phyloP scores from a whole-genome alignment of 129 eudicot species.

The Sambucus nigra region DNA sequence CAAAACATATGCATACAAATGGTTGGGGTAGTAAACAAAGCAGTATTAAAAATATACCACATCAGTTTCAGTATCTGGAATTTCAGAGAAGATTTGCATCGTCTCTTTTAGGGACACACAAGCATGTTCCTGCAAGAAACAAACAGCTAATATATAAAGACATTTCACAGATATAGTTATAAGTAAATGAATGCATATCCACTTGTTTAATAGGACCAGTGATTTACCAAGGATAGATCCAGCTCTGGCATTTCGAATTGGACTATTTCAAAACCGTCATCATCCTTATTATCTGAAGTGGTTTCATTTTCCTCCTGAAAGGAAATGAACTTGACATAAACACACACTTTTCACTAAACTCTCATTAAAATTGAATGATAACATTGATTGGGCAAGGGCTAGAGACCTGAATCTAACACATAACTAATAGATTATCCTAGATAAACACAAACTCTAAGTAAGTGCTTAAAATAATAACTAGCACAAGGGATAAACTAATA shows the following conservation, averaged over 20 bases:
- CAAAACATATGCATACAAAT: not conserved
- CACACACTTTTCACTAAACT: no score
- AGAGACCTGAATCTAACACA: no score
- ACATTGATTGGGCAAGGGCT: no score
- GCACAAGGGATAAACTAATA: no score
- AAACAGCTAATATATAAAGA: slow-evolving; percentile 14
- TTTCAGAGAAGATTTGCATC: slow-evolving; percentile 35
- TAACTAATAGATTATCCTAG: no score
- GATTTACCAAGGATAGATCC: slow-evolving; percentile 38
- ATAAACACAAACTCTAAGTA: no score
- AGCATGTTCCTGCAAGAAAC: slow-evolving; percentile 44
- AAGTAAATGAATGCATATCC: not conserved
- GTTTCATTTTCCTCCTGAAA: slow-evolving; percentile 46
- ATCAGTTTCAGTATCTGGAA: slow-evolving; percentile 31
- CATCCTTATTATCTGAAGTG: slow-evolving; percentile 17
- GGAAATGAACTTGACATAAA: slow-evolving; percentile 2
- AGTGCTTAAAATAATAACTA: no score
- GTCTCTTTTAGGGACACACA: slow-evolving; percentile 29
- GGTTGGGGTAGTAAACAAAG: not conserved
- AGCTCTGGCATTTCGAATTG: slow-evolving; percentile 72
- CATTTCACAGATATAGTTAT: not conserved
- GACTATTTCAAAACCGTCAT: slow-evolving; percentile 14
- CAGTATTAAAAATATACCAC: slow-evolving; percentile 26
- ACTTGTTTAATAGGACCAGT: slow-evolving; percentile 4
- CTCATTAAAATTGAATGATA: no score